Conservation (phyloP, 1,284 basidiomycete genomes). For the Tremellales sp. region DNA sequence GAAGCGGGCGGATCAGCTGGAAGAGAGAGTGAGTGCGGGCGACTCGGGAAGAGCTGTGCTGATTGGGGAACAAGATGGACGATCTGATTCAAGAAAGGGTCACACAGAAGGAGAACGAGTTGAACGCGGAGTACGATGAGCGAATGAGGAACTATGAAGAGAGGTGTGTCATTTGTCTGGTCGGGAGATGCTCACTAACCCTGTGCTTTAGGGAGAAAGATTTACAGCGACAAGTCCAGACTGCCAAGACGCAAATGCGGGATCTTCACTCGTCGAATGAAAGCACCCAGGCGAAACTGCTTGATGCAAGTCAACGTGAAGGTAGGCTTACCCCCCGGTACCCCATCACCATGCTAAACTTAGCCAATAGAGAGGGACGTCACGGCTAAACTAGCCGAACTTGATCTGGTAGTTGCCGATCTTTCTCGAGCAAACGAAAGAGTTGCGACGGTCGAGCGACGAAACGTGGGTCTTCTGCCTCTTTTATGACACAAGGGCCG, state of each 20-base stretch:
- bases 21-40: slow-evolving; percentile 63
- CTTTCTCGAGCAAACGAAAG: slow-evolving; percentile 88
- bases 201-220: slow-evolving; percentile 70
- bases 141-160: slow-evolving; percentile 91
- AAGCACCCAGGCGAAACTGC: slow-evolving; percentile 80
- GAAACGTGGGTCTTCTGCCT: slow-evolving; percentile 62
- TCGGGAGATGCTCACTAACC: background rate
- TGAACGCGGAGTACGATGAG: slow-evolving; percentile 95
- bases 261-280: slow-evolving; percentile 89
- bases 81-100: slow-evolving; percentile 80
- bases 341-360: slow-evolving; percentile 4
- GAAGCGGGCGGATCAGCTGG: slow-evolving; percentile 67
- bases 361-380: slow-evolving; percentile 72
- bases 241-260: slow-evolving; percentile 80
- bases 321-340: slow-evolving; percentile 52
- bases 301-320: slow-evolving; percentile 82
- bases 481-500: background rate
- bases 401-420: slow-evolving; percentile 89
- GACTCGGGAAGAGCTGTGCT: slow-evolving; percentile 1
- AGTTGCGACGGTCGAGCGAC: slow-evolving; percentile 82
- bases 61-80: slow-evolving; percentile 66
- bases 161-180: slow-evolving; percentile 55
- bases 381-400: slow-evolving; percentile 76
- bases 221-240: slow-evolving; percentile 75
- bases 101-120: slow-evolving; percentile 84